phyloP scores from a whole-genome alignment of 2,329 filamentous ascomycete genomes.

The Fusarium sp. region DNA sequence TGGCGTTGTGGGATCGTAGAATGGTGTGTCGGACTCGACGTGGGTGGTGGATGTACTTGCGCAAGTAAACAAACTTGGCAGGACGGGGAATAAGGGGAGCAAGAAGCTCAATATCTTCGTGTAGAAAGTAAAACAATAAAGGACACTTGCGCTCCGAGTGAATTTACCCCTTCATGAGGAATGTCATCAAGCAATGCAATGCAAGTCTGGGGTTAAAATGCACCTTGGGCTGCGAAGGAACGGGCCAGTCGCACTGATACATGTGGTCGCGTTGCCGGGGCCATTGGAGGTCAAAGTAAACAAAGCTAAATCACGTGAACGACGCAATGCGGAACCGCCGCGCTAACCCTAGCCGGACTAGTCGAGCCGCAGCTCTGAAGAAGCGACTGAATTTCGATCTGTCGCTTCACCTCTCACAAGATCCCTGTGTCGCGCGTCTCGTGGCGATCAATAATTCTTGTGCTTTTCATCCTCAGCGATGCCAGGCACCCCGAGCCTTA shows the following conservation, averaged over 20 bases:
- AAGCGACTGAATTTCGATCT: constrained; percentile 11
- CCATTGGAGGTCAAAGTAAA: constrained; percentile 40
- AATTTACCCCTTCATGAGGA: constrained; percentile 41
- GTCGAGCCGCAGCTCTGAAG: constrained; percentile 22
- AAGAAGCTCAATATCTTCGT: constrained; percentile 4
- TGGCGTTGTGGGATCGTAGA: constrained; percentile 31
- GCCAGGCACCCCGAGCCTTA: neutral
- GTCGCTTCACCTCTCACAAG: constrained; percentile 3
- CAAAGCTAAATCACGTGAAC: constrained; percentile 43
- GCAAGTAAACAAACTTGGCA: constrained; percentile 42
- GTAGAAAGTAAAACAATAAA: constrained; percentile 34
- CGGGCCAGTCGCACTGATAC: constrained; percentile 36
- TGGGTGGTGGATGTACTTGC: constrained; percentile 24
- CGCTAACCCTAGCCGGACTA: constrained; percentile 34
- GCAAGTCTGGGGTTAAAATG: constrained; percentile 28
- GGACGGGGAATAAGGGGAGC: constrained; percentile 9
- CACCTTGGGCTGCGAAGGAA: constrained; percentile 23
- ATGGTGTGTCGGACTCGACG: constrained; percentile 15
- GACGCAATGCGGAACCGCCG: neutral
- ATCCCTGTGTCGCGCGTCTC: constrained; percentile 19
- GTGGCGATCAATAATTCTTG: neutral
- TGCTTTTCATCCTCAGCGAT: neutral
- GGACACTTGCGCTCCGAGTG: constrained; percentile 39
- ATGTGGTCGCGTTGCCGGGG: constrained; percentile 45
- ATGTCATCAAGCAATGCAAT: constrained; percentile 43